These are phyloP conservation scores for Platanthera guangdongensis DNA, from an alignment of 106 monocot genomes.

Conservation along the genomic window DNA sequence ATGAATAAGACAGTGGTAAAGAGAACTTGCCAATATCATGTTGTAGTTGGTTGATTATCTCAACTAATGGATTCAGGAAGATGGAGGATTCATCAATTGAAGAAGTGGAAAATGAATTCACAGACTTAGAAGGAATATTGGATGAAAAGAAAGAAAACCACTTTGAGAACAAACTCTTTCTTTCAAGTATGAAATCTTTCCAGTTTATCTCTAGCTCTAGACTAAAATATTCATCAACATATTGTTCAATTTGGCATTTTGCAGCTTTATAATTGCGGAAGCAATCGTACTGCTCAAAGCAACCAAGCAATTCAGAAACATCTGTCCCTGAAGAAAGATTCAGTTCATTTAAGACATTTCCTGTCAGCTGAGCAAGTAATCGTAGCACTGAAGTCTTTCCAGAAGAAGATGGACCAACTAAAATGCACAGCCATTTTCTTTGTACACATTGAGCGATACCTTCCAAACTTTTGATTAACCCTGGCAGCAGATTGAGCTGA, in stretches of 20 bases:
- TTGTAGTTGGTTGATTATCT: conserved; percentile 63
- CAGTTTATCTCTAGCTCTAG: conserved; percentile 28
- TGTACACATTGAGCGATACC: conserved; percentile 59
- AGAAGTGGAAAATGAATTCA: conserved; percentile 12
- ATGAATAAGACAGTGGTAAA: conserved; percentile 57
- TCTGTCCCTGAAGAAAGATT: conserved; percentile 92
- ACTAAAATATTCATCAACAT: conserved; percentile 70
- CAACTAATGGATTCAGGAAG: conserved; percentile 40
- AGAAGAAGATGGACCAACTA: conserved; percentile 78
- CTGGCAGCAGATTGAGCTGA: conserved; percentile 50
- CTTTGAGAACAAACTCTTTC: conserved; percentile 41
- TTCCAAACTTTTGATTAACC: conserved; percentile 47
- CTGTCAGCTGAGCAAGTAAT: conserved; percentile 73
- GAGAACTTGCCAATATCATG: conserved; percentile 42
- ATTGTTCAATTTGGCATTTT: conserved; percentile 52
- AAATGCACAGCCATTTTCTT: conserved; percentile 76
- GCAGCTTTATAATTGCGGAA: conserved; percentile 38
- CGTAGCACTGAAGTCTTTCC: conserved; percentile 85
- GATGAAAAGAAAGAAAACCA: conserved; percentile 61
- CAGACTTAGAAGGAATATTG: conserved; percentile 13
- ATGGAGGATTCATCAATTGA: conserved; percentile 18
- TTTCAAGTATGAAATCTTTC: conserved; percentile 44
- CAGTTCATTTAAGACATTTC: conserved; percentile 69
- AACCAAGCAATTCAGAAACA: conserved; percentile 92
- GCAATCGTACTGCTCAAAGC: conserved; percentile 88